phyloP scores from a whole-genome alignment of 140 eudicot genomes.

The Eryngium alpinum region DNA sequence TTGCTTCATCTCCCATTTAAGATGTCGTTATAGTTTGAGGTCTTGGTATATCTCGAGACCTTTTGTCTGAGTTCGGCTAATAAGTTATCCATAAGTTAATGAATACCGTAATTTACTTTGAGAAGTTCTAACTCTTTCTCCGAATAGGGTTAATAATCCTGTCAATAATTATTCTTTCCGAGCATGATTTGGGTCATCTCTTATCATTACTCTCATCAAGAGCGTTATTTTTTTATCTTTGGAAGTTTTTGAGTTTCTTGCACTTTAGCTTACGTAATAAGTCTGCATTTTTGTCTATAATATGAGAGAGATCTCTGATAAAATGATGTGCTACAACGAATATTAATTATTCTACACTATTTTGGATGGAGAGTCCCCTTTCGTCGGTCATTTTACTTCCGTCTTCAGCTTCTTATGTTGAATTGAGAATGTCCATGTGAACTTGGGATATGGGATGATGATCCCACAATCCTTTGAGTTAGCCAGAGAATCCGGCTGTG shows the following conservation, averaged over 20 bases:
- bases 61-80: neutral
- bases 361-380: neutral
- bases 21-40: neutral
- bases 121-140: neutral
- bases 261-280: neutral
- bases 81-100: neutral
- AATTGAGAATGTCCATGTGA: neutral
- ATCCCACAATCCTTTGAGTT: neutral
- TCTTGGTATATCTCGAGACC: neutral
- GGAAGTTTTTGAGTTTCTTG: neutral
- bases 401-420: neutral
- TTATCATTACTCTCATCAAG: neutral
- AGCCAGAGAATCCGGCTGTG: neutral
- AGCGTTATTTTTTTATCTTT: neutral
- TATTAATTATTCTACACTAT: neutral
- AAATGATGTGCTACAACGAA: neutral
- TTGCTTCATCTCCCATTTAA: neutral
- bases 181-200: neutral
- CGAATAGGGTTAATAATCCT: neutral
- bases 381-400: neutral
- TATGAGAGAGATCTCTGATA: neutral
- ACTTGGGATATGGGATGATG: neutral
- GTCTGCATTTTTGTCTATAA: too few species aligned
- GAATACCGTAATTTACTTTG: neutral
- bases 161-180: neutral